These are phyloP conservation scores for Neurospora hispaniola DNA, from an alignment of 495 filamentous ascomycete species.

Conservation along the genomic window DNA sequence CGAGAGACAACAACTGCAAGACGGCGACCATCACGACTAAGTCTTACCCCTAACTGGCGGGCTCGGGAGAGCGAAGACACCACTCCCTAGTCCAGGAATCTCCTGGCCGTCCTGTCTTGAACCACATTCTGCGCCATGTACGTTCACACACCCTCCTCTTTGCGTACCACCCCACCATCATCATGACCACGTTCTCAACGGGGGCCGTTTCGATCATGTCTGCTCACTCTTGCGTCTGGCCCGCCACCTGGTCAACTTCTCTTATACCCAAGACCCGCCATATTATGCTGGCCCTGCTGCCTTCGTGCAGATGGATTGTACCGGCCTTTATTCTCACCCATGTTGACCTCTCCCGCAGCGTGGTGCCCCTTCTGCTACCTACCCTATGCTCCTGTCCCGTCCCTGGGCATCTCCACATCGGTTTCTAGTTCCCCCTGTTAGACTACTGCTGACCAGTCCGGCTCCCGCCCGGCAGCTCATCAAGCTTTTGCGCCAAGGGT, in stretches of 20 bases:
- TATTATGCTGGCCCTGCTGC: conserved; percentile 25
- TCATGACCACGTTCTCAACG: conserved; percentile 20
- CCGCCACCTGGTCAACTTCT: conserved; percentile 14
- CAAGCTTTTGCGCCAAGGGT: conserved; percentile 26
- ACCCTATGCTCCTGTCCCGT: conserved; percentile 30
- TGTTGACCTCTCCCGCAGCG: conserved; percentile 30
- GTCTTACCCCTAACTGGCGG: conserved; percentile 4
- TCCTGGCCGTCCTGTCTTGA: conserved; percentile 1
- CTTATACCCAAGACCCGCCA: conserved; percentile 29
- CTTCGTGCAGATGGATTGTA: conserved; percentile 25
- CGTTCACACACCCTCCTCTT: conserved; percentile 21
- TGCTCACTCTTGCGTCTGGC: conserved; percentile 18
- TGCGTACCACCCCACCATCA: conserved; percentile 4
- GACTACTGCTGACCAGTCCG: conserved; percentile 31
- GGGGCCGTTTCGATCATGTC: conserved; percentile 19
- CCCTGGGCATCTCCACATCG: conserved; percentile 30
- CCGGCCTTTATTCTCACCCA: conserved; percentile 28
- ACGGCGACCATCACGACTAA: neutral
- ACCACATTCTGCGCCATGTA: conserved; percentile 14
- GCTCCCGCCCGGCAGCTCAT: conserved; percentile 20
- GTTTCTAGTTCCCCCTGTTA: conserved; percentile 34
- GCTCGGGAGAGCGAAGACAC: conserved; percentile 11
- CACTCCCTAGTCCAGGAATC: neutral
- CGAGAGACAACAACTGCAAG: conserved; percentile 1
- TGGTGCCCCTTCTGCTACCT: conserved; percentile 34